Base-by-base conservation (phyloP, 495 filamentous ascomycete species). In the Xanthoparmelia taractica region DNA sequence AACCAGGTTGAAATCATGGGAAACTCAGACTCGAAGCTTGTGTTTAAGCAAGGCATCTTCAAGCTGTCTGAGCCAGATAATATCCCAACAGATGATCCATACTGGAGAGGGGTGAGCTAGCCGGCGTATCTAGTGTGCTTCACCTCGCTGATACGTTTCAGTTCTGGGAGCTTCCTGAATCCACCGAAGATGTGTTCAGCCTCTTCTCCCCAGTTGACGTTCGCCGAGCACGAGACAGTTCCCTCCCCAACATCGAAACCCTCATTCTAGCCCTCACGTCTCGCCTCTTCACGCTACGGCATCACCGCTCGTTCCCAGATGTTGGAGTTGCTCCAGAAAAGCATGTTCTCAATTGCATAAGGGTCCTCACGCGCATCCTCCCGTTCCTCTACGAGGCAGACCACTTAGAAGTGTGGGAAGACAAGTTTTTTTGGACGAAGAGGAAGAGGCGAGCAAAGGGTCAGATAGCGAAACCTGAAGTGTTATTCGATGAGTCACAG, bases 31-130 rank as follows among this genome's bases (percentile, higher is more conserved):
- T 97, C 93, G 66, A 99, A 99, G 84, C 87, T 97, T 70, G 90
- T 92, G 70, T 97, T 99, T 84, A 99, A 97, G 77, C 89, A 96
- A 75, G 94, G 92, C 73, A 96, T 99, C 79, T 99, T 99, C 79
- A 86, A 88, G 72, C 85, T 99, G 60, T 95, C 92, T 23, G 92
- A 96, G 73, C 86, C 94, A 73, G 84, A 87, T 68, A 82, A 88
- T 68, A 97, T 99, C 69, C 83, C 92, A 52, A 84, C 90, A 48
- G 86, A 92, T 73, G 92, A 96, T 79, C 80, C 85, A 17, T 97
- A 96, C 78, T 99, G 94, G 94, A 83, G 90, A 60, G 89, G 91
- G 68, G 91, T 95, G 74, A 71, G 86, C 79, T 23, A 43, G 31
- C 56, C 55, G 43, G 50, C 59, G 67, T 18, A 64, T 60, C 33